phyloP scores from a whole-genome alignment of 2,329 filamentous ascomycete species.

The Pseudopyricularia javanii region DNA sequence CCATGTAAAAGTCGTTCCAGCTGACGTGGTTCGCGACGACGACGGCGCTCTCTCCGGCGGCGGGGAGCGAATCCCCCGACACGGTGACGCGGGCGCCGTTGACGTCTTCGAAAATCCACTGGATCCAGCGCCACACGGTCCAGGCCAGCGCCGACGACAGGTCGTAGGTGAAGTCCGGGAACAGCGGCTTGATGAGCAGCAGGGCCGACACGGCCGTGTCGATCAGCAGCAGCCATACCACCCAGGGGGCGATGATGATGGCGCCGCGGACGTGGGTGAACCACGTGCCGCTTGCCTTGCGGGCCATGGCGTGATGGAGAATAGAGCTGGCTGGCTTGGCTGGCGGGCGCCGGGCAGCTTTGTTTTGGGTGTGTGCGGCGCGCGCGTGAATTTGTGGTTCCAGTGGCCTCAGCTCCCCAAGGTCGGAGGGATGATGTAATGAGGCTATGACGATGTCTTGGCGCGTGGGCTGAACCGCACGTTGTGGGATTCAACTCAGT shows the following conservation, averaged over 20 bases:
- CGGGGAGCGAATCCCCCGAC: slow-evolving; percentile 37
- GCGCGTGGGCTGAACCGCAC: not conserved
- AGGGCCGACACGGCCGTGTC: slow-evolving; percentile 37
- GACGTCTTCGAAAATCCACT: slow-evolving; percentile 38
- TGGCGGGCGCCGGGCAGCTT: too few species aligned
- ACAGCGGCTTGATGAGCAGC: slow-evolving; percentile 31
- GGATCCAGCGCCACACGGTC: slow-evolving; percentile 44
- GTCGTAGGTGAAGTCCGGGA: slow-evolving; percentile 38
- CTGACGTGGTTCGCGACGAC: slow-evolving; percentile 48
- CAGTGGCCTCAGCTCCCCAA: not conserved
- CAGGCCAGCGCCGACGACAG: slow-evolving; percentile 40
- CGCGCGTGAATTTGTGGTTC: not conserved
- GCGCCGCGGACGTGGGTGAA: slow-evolving; percentile 28
- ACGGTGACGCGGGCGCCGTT: slow-evolving; percentile 41
- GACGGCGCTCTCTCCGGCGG: slow-evolving; percentile 41
- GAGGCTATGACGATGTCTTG: not conserved
- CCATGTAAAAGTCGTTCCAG: slow-evolving; percentile 54
- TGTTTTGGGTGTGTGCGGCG: not conserved
- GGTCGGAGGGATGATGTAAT: not conserved
- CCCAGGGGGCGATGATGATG: slow-evolving; percentile 35
- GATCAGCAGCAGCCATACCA: slow-evolving; percentile 35
- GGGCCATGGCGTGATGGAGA: not conserved
- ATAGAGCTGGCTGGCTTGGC: too few species aligned
- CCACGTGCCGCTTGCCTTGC: slow-evolving; percentile 6
- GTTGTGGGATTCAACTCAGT: too few species aligned